Conservation (phyloP, 2,329 filamentous ascomycete genomes). For the Knoxdaviesia capensis region DNA sequence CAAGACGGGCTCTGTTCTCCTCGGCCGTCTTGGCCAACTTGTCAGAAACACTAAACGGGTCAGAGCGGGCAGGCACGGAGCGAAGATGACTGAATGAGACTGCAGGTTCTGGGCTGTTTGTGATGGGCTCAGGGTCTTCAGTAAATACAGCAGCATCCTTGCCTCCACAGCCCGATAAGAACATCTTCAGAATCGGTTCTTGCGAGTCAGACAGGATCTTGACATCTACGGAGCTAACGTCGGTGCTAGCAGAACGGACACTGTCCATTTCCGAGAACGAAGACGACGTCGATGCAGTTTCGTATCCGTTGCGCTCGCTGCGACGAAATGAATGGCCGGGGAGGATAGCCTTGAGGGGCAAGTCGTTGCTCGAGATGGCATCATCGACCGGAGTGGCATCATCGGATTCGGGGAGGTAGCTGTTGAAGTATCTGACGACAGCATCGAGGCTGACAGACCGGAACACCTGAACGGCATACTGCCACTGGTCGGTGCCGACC, state of each 20-base stretch:
- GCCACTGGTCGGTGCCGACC: slow-evolving; percentile 38
- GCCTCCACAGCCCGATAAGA: neutral
- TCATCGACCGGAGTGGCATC: slow-evolving; percentile 15
- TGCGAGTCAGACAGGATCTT: slow-evolving; percentile 4
- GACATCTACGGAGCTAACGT: slow-evolving; percentile 18
- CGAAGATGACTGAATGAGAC: too few species aligned
- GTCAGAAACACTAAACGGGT: too few species aligned
- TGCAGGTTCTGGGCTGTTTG: too few species aligned
- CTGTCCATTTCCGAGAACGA: slow-evolving; percentile 18
- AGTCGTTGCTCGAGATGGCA: slow-evolving; percentile 6
- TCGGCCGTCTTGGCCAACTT: too few species aligned
- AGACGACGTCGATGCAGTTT: slow-evolving; percentile 14
- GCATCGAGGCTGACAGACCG: slow-evolving; percentile 38
- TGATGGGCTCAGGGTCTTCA: slow-evolving; percentile 2
- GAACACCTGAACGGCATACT: slow-evolving; percentile 36
- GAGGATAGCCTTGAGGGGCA: too few species aligned
- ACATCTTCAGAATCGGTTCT: slow-evolving; percentile 1
- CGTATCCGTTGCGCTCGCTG: neutral
- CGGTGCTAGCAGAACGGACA: slow-evolving; percentile 16
- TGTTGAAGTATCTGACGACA: slow-evolving; percentile 37
- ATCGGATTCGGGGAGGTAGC: slow-evolving; percentile 32
- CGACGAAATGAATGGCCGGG: neutral
- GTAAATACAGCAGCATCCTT: slow-evolving; percentile 1
- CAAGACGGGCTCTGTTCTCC: too few species aligned
- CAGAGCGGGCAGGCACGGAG: too few species aligned